Conservation (phyloP, 768 basidiomycete species). For the Vishniacozyma victoriae region DNA sequence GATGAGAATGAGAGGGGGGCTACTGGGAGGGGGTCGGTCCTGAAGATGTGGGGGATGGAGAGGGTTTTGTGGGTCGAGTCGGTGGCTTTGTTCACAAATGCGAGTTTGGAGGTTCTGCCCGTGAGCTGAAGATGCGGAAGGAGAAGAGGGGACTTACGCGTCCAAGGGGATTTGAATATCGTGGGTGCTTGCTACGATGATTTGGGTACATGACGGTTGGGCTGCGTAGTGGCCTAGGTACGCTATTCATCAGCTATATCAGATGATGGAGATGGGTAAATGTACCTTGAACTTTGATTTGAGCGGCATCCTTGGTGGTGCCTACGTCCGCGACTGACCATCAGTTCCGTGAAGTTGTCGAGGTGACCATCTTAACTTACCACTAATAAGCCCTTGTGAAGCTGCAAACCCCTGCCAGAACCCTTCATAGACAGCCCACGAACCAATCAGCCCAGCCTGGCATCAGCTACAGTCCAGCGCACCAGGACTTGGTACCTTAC, state of each 20-base stretch:
- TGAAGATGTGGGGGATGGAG: conserved; percentile 20
- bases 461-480: neutral
- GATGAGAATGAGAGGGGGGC: conserved; percentile 14
- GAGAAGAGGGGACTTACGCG: no score
- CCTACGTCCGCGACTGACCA: conserved; percentile 37
- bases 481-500: conserved; percentile 5
- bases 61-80: conserved; percentile 20
- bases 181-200: conserved; percentile 31
- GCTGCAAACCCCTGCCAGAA: conserved; percentile 38
- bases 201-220: conserved; percentile 30
- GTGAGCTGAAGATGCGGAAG: neutral
- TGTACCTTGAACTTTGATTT: conserved; percentile 32
- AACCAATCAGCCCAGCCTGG: neutral
- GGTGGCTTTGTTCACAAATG: conserved; percentile 4
- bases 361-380: conserved; percentile 10
- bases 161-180: conserved; percentile 18
- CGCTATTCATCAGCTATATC: no score
- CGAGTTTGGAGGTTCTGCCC: neutral
- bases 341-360: neutral
- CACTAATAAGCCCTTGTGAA: conserved; percentile 30
- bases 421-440: conserved; percentile 16
- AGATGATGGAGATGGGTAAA: neutral
- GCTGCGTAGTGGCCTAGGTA: conserved; percentile 24
- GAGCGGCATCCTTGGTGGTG: conserved; percentile 30
- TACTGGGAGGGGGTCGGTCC: conserved; percentile 14